Evolutionary conservation across 257 asterid species (phyloP).

Genomic region (Haberlea rhodopensis): DNA sequence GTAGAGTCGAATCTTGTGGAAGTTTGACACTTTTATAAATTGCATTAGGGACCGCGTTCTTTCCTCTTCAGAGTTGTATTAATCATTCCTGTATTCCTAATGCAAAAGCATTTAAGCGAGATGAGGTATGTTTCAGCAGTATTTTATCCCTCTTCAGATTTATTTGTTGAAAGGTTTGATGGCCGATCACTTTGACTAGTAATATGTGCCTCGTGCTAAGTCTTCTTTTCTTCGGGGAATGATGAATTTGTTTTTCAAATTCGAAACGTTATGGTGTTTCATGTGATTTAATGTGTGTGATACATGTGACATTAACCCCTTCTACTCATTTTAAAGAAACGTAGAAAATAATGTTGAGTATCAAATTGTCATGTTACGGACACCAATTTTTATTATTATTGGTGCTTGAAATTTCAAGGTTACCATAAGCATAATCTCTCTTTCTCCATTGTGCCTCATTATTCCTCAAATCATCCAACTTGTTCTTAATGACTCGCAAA

Average conservation of each 20-base stretch:
- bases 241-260: not conserved
- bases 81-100: conserved; percentile 91
- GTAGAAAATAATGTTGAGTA: not conserved
- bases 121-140: conserved; percentile 52
- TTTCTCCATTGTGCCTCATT: no score
- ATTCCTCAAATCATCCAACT: no score
- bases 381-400: no score
- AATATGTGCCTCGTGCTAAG: not conserved
- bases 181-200: not conserved
- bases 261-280: conserved; percentile 3
- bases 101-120: conserved; percentile 86
- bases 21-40: conserved; percentile 11
- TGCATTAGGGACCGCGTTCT: conserved; percentile 81
- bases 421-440: no score
- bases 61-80: conserved; percentile 90
- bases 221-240: not conserved
- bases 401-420: no score
- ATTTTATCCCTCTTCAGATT: not conserved
- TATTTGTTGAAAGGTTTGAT: not conserved
- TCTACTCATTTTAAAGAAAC: not conserved
- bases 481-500: no score
- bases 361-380: no score
- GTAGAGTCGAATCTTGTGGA: conserved; percentile 8
- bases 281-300: not conserved
- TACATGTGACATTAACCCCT: not conserved